Conservation (phyloP, 2,329 filamentous ascomycete genomes). For the Fusarium chaquense region DNA sequence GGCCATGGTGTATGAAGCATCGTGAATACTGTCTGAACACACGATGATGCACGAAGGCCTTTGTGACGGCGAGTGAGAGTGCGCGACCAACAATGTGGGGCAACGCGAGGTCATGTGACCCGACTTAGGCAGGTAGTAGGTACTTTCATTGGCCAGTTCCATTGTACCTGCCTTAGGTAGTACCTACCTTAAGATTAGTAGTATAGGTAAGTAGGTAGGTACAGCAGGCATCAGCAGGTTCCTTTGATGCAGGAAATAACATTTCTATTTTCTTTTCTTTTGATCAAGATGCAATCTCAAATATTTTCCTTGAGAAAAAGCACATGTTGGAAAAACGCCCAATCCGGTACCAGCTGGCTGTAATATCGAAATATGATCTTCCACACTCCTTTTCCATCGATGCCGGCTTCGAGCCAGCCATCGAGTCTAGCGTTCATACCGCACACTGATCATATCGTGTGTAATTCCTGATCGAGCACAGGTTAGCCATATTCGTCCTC, state of each 20-base stretch:
- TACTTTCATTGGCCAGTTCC: not conserved
- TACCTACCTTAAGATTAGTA: not conserved
- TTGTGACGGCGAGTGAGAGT: not conserved
- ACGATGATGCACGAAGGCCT: conserved; percentile 16
- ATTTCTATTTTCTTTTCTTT: not conserved
- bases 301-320: not conserved
- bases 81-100: conserved; percentile 40
- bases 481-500: conserved; percentile 19
- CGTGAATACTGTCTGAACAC: conserved; percentile 17
- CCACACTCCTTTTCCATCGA: conserved; percentile 7
- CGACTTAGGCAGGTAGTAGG: not conserved
- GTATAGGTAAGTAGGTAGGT: too few relatives aligned
- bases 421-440: conserved; percentile 47
- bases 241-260: not conserved
- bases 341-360: not conserved
- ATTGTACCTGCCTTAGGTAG: too few relatives aligned
- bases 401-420: not conserved
- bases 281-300: not conserved
- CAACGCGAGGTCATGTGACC: conserved; percentile 44
- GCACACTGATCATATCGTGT: conserved; percentile 54
- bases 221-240: not conserved
- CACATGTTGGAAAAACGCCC: not conserved
- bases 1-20: conserved; percentile 50
- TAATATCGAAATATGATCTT: conserved; percentile 3
- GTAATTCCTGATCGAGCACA: conserved; percentile 49